Base-by-base conservation (phyloP, 331 rosid species). In the Acacia pycnantha region DNA sequence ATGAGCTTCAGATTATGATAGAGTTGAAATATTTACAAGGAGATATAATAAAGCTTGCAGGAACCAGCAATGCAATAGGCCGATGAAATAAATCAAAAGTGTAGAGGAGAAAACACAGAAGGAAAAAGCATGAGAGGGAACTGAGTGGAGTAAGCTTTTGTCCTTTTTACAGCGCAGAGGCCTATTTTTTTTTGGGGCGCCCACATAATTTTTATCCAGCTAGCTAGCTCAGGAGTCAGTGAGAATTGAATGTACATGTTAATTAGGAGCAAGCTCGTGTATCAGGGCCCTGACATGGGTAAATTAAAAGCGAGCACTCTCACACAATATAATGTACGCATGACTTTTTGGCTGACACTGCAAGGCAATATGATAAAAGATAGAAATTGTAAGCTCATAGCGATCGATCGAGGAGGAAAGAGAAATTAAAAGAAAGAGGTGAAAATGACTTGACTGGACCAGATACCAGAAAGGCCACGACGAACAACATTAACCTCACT, bases 371-470 rank as follows among this genome's bases (percentile, higher is more conserved):
- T 72, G 93, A 92, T 87, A 86, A 91, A 90, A 92, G 94, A 90
- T 78, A 59, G 90, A 92, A 85, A 90, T 80, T 74, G 79, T 77
- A 76, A 68, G 71, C 79, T 80, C 80, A 53, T 78, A 51, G 71
- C 41, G 40, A 62, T 48, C 26, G 41, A 37, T 37, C 41, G 62
- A 56, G 44, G 71, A 80, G 70, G 67, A 81, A 61, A 69, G 83
- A 83, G 75, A 82, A 50, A 77, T 70, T 43, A 82, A 76, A 13
- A 13, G 43, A 65, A 31, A 65, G 71, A 65, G 71, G 8, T 69
- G 91, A 95, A 87, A 95, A 89, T 14, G 99, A 95, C 99, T 2
- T 86, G 97, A 95, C 98, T 81, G 82, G 94, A 90, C 85, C 92
- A 84, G 82, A 90, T 88, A 88, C 92, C 97, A 90, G 88, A 90